Conservation (phyloP, 2,329 filamentous ascomycete species). For the Ceratocystis colombiana region DNA sequence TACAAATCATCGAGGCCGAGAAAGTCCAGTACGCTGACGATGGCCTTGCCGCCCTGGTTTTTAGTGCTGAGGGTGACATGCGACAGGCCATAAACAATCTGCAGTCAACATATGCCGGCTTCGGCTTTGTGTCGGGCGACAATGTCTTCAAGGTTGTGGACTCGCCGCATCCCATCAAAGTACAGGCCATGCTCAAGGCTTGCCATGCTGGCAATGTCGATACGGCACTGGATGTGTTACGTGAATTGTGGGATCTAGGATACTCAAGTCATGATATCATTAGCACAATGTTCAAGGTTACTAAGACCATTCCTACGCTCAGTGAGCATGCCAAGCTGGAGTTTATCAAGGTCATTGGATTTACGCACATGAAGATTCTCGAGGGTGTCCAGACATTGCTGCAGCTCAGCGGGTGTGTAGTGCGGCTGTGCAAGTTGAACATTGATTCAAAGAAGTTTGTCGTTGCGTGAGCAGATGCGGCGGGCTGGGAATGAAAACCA, state of each 20-base stretch:
- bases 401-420: slow-evolving; percentile 86
- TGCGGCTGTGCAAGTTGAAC: slow-evolving; percentile 84
- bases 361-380: slow-evolving; percentile 98
- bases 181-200: slow-evolving; percentile 96
- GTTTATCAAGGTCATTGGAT: slow-evolving; percentile 97
- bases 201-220: slow-evolving; percentile 91
- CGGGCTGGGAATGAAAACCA: not conserved
- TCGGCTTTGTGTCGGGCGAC: slow-evolving; percentile 93
- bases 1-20: slow-evolving; percentile 90
- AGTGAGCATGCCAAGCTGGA: slow-evolving; percentile 93
- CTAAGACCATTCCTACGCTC: slow-evolving; percentile 84
- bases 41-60: slow-evolving; percentile 88
- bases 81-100: slow-evolving; percentile 97
- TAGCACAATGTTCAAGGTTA: slow-evolving; percentile 97
- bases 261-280: slow-evolving; percentile 99
- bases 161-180: slow-evolving; percentile 92
- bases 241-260: slow-evolving; percentile 86
- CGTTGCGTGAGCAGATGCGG: slow-evolving; percentile 18
- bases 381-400: slow-evolving; percentile 93
- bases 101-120: slow-evolving; percentile 85
- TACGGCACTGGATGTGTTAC: slow-evolving; percentile 70
- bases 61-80: slow-evolving; percentile 97
- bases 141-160: slow-evolving; percentile 98
- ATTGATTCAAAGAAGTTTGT: slow-evolving; percentile 84
- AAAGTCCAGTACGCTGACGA: slow-evolving; percentile 85